These are phyloP conservation scores for Mrakia frigida DNA, from an alignment of 768 basidiomycete genomes.

Conservation along the genomic window DNA sequence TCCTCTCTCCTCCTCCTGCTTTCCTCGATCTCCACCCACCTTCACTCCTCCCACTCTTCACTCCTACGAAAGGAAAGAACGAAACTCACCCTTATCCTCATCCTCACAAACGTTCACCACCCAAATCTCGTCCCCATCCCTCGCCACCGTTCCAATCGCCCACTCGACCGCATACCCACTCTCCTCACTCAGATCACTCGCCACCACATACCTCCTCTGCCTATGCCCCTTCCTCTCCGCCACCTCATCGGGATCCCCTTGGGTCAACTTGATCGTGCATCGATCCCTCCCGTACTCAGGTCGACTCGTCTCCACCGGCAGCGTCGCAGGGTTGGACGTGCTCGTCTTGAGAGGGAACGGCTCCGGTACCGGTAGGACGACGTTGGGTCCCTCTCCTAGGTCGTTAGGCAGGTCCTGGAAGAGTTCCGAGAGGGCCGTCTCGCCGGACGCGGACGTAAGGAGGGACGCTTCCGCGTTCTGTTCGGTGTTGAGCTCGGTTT, in stretches of 20 bases:
- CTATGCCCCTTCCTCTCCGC: constrained; percentile 56
- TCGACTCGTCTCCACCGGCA: constrained; percentile 47
- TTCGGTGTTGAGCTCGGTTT: constrained; percentile 84
- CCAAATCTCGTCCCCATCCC: constrained; percentile 83
- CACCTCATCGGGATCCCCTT: constrained; percentile 66
- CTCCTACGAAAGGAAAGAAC: not conserved
- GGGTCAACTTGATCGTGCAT: constrained; percentile 80
- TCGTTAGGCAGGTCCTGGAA: constrained; percentile 35
- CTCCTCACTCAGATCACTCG: constrained; percentile 93
- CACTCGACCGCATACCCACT: constrained; percentile 92
- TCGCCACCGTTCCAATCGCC: constrained; percentile 91
- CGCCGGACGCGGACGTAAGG: constrained; percentile 32
- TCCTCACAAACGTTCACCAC: constrained; percentile 89
- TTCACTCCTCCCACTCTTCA: no score
- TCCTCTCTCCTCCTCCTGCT: no score
- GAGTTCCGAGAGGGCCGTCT: constrained; percentile 33
- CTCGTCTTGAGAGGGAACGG: constrained; percentile 32
- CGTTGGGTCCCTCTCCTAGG: constrained; percentile 85
- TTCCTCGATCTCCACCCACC: no score
- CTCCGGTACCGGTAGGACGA: constrained; percentile 57
- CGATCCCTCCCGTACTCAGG: constrained; percentile 86
- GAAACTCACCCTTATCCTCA: constrained; percentile 69
- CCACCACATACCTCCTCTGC: constrained; percentile 70
- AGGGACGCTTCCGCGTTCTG: constrained; percentile 51
- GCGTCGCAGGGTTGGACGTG: constrained; percentile 15